Conservation (phyloP, 2,329 filamentous ascomycete genomes). For the Sordariomycetes sp. region DNA sequence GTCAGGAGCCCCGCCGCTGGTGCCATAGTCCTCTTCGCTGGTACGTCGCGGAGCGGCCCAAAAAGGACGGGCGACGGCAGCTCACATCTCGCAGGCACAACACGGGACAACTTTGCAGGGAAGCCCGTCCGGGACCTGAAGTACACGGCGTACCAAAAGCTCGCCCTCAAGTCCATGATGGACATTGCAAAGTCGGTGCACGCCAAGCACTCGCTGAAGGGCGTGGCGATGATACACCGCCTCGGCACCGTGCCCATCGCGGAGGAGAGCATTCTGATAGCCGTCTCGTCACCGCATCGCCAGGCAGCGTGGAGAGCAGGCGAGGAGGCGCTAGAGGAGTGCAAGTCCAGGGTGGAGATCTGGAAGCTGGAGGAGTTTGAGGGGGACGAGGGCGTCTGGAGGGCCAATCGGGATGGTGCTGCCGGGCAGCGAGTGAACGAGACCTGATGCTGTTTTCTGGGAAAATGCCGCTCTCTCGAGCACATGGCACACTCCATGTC, state of each 20-base stretch:
- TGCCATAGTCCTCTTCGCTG: conserved; percentile 67
- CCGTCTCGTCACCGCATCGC: conserved; percentile 73
- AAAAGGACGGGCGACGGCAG: neutral
- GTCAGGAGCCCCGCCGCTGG: conserved; percentile 66
- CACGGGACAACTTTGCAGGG: conserved; percentile 61
- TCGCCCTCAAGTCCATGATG: conserved; percentile 60
- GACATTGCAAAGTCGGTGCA: conserved; percentile 48
- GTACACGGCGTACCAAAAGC: conserved; percentile 64
- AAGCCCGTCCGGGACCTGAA: conserved; percentile 64
- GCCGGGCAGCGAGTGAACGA: conserved; percentile 36
- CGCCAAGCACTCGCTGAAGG: conserved; percentile 53
- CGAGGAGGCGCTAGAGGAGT: conserved; percentile 79
- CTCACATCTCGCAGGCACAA: conserved; percentile 46
- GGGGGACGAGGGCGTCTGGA: conserved; percentile 70
- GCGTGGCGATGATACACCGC: conserved; percentile 73
- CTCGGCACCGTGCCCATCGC: conserved; percentile 77
- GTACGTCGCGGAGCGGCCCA: conserved; percentile 24
- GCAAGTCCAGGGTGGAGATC: conserved; percentile 82
- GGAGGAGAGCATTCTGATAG: conserved; percentile 90
- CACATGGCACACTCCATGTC: no score
- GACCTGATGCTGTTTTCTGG: neutral
- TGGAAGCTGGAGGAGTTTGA: conserved; percentile 92
- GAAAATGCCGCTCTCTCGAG: neutral
- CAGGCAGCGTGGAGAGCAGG: conserved; percentile 78
- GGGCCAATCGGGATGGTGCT: conserved; percentile 71